Base-by-base conservation (phyloP, 2,329 filamentous ascomycete species). In the Monosporascus sp. region DNA sequence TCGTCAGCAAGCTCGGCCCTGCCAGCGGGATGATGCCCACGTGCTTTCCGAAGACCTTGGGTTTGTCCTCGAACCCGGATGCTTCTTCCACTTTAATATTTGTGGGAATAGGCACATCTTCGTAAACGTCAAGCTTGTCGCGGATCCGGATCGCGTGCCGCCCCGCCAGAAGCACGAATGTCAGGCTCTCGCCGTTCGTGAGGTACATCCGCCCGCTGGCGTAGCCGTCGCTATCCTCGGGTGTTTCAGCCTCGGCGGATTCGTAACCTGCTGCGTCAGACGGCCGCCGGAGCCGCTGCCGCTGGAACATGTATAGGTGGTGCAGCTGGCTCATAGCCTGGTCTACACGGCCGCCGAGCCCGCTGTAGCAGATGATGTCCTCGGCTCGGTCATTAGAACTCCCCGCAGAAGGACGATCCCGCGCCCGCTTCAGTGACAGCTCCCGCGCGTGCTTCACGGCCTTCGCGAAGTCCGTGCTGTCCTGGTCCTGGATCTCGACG, bases 401-500 rank as follows among this genome's bases (percentile, higher is more conserved):
- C 38, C 17, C 38, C 6, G 38, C 38, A 4, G 9, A 20, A 42
- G 18, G 39, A 24, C 42, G 37, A 7, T 17, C 31, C 34, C 42
- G 4, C 17, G 37, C 8, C 9, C 37, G 39, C 17, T 41, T 11
- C 27, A 17, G 22, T 2, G 24, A 11, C 18, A 18, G 20, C 20
- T 45, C 37, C 46, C 55, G 66, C 22, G 63, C 58, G 22, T 60
- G 57, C n/a, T 39, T 56, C 22, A 88, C 81, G 62, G 84, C 89
- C 74, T 99, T 99, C 62, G 82, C 85, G 62, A 97, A 96, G 69
- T 99, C 94, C 27, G 94, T 96, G 20, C 86, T 88, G 61, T 95
- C 82, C 70, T 97, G 90, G 66, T 95, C 89, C n/a, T 77, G 68
- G 57, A 93, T 84, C 61, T 84, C 74, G 58, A 90, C 78, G 50